Conservation (phyloP, 192 early-diverging fungal genomes). For the Jimgerdemannia flammicorona region DNA sequence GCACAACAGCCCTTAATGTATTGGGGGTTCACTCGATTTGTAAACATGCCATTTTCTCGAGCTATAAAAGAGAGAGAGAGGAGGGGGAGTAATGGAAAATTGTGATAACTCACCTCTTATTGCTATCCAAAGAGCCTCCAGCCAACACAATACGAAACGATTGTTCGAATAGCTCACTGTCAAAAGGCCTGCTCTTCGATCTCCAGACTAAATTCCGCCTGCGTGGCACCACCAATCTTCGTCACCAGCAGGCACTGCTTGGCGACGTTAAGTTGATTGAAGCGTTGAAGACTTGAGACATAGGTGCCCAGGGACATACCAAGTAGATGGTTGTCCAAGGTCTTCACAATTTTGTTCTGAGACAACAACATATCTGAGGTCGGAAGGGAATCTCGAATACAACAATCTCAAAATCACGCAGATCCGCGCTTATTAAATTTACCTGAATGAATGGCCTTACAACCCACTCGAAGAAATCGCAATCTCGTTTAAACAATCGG, state of each 20-base stretch:
- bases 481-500: conserved; percentile 44
- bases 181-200: background rate
- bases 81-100: too few relatives aligned
- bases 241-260: conserved; percentile 43
- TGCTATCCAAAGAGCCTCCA: conserved; percentile 9
- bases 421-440: background rate
- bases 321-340: conserved; percentile 38
- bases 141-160: conserved; percentile 18
- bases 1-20: too few relatives aligned
- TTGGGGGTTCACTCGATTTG: too few relatives aligned
- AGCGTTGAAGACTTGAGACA: conserved; percentile 17
- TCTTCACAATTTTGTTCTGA: conserved; percentile 44
- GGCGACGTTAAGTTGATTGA: conserved; percentile 24
- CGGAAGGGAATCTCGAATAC: too few relatives aligned
- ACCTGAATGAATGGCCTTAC: conserved; percentile 41
- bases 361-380: conserved; percentile 2
- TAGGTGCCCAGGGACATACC: conserved; percentile 27
- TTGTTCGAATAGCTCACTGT: background rate
- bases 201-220: background rate
- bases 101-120: background rate
- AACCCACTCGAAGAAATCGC: conserved; percentile 27
- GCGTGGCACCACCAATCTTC: conserved; percentile 2
- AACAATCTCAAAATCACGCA: background rate
- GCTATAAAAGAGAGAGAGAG: too few relatives aligned
- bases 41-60: too few relatives aligned